Base-by-base conservation (phyloP, 371 early-diverging fungal species). In the Syncephalastrum sp. region DNA sequence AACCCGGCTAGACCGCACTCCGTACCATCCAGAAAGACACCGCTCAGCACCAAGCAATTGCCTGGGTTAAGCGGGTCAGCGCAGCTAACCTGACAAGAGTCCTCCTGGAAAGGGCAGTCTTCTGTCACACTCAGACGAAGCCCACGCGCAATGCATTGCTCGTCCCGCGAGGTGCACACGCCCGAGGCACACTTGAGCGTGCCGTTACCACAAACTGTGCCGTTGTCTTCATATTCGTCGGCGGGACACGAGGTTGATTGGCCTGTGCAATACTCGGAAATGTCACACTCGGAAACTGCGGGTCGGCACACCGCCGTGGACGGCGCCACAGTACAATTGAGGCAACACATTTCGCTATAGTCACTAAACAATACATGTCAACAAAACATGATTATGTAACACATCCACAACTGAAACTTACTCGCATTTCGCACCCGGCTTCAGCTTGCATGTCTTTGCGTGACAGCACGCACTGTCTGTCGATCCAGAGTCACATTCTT, bases 401-500 rank as follows among this genome's bases (percentile, higher is more conserved):
- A 52, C 12, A n/a, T 16, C n/a, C 10, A 8, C 45, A n/a, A 51
- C 5, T 41, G 21, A 13, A 41, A 66, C 70, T 70, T 70, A 81
- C 82, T 79, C 82, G 76, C 96, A 95, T 10, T 78, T 65, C 3
- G 96, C 93, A 3, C 84, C 85, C 3, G 75, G 25, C 65, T 89
- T 92, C 48, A 94, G 69, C 67, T 83, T 90, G 74, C 97, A 97
- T 3, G 88, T 90, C 2, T 68, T 63, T 15, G 83, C 81, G 65
- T 88, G 81, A 65, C 97, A 97, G 71, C 97, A 96, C 7, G 86
- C 81, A 56, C 86, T 87, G 25, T 83, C 89, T 15, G 79, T 67
- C 5, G 81, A 77, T 12, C 96, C 96, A 65, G 95, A 92, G 71
- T 97, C 98, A 68, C 98, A 97, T 55, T 97, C 90, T 71, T 97